Percentiles rank a stretch among this genome's conserved stretches.
Evolutionary conservation across 768 basidiomycete species (phyloP).

Genomic region (Hydnum rufescens): DNA sequence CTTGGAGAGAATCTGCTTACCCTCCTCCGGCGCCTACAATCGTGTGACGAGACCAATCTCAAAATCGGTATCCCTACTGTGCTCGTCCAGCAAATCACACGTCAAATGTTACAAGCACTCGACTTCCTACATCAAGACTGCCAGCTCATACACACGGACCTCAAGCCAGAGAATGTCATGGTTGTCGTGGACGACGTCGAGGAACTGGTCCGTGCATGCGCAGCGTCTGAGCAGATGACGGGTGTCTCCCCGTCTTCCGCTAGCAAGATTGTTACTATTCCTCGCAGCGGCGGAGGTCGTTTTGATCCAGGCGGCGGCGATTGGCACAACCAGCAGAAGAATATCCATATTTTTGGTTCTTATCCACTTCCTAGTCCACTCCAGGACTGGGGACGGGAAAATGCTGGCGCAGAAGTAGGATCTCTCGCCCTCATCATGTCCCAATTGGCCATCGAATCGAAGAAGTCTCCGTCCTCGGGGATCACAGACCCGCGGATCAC

Average conservation of each 20-base stretch:
- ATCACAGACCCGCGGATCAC: not conserved
- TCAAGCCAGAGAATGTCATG: conserved; percentile 78
- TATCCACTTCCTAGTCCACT: conserved; percentile 21
- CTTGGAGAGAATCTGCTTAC: conserved; percentile 23
- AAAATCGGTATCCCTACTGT: conserved; percentile 47
- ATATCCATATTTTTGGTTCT: conserved; percentile 17
- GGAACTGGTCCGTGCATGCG: conserved; percentile 34
- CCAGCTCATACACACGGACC: conserved; percentile 67
- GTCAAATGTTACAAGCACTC: conserved; percentile 70
- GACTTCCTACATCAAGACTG: conserved; percentile 89
- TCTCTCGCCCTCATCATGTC: not conserved
- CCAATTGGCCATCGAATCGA: not conserved
- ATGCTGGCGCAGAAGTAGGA: not conserved
- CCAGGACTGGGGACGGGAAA: not conserved
- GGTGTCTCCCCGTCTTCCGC: conserved; percentile 18
- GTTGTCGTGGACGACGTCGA: conserved; percentile 23
- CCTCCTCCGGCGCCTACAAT: conserved; percentile 10
- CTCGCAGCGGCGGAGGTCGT: conserved; percentile 30
- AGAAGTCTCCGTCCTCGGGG: not conserved
- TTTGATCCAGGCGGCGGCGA: no score
- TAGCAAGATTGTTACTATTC: conserved; percentile 64
- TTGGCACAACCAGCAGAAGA: no score
- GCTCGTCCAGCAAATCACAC: conserved; percentile 70
- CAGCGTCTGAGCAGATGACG: conserved; percentile 18
- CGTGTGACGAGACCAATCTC: conserved; percentile 22